Percentiles rank a stretch among this genome's conserved stretches.
Conservation (phyloP, 73 alveolate genomes). For the Symbiodinium pilosum region DNA sequence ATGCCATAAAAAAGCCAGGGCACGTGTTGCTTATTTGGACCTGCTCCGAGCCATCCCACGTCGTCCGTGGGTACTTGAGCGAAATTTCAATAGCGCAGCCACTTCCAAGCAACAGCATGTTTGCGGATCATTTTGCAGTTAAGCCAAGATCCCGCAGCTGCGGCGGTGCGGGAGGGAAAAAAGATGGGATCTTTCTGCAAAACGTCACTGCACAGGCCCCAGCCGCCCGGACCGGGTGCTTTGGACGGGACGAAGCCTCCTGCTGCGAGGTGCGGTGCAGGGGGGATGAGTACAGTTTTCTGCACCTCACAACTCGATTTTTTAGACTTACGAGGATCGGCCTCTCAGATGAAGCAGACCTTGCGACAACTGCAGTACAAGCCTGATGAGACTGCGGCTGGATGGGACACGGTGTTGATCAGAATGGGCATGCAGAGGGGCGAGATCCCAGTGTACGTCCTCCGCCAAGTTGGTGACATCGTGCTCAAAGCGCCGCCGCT, state of each 20-base stretch:
- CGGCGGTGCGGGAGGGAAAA: no score
- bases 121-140: no score
- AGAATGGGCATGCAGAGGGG: conserved; percentile 5
- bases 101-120: no score
- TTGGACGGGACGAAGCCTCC: conserved; percentile 36
- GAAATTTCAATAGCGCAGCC: no score
- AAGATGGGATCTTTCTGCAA: no score
- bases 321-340: background rate
- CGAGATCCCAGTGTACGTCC: background rate
- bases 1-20: no score
- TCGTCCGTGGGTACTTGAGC: no score
- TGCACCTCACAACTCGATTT: no score
- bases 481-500: conserved; percentile 43
- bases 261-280: conserved; percentile 49
- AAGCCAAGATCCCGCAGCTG: no score
- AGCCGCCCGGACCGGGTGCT: conserved; percentile 17
- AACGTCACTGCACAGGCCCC: background rate
- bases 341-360: background rate
- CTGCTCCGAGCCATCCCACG: no score
- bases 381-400: conserved; percentile 61
- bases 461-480: conserved; percentile 22
- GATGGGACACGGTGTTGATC: conserved; percentile 78
- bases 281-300: no score
- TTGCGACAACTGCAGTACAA: conserved; percentile 42
- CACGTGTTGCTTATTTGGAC: no score